Conservation (phyloP, 1,284 basidiomycete species). For the Uromyces viciae-fabae region DNA sequence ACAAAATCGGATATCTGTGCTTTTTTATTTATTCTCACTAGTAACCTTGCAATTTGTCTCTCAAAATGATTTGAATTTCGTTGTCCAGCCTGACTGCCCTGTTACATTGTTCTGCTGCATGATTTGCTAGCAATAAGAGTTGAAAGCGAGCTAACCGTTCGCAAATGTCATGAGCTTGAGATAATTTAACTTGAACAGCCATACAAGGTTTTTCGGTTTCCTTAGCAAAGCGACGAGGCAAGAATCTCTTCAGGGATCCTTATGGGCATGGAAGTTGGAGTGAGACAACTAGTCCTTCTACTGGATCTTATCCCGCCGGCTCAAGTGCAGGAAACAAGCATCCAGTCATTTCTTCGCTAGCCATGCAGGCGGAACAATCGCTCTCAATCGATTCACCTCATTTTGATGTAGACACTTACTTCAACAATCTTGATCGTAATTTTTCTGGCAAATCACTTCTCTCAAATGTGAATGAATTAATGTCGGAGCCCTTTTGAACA, state of each 20-base stretch:
- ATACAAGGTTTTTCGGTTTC: no score
- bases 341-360: conserved; percentile 63
- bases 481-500: conserved; percentile 73
- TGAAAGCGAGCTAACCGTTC: no score
- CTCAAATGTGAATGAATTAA: conserved; percentile 43
- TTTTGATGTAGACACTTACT: conserved; percentile 75
- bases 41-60: no score
- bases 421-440: conserved; percentile 71
- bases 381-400: conserved; percentile 63
- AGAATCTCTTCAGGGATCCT: conserved; percentile 73
- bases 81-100: no score
- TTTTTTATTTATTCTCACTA: no score
- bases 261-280: conserved; percentile 65
- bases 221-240: conserved; percentile 46
- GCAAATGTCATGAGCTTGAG: no score
- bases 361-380: not conserved
- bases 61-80: no score
- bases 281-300: conserved; percentile 66
- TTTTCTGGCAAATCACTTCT: conserved; percentile 8
- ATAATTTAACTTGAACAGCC: no score
- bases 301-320: conserved; percentile 56
- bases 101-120: no score
- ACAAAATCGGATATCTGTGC: no score
- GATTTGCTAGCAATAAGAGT: no score
- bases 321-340: conserved; percentile 71